These are phyloP conservation scores for Drechslerella coelobrocha DNA, from an alignment of 2,329 filamentous ascomycete genomes.

Conservation along the genomic window DNA sequence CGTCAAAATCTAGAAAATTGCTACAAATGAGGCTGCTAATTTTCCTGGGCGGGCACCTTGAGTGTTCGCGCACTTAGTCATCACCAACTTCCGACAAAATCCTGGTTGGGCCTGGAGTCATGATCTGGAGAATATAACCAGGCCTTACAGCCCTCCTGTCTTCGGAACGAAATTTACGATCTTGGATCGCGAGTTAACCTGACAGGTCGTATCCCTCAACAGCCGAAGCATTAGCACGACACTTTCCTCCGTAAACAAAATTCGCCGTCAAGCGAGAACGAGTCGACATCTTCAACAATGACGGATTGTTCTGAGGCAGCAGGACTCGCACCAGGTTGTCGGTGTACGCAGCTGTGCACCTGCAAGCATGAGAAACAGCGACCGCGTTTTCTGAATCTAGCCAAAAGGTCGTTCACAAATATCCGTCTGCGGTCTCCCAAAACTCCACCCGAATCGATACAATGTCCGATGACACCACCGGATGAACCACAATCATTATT, in stretches of 20 bases:
- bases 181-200: conserved; percentile 43
- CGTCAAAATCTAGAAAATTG: conserved; percentile 13
- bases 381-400: conserved; percentile 44
- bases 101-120: conserved; percentile 19
- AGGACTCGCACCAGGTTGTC: conserved; percentile 23
- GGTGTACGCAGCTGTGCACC: conserved; percentile 37
- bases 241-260: conserved; percentile 6
- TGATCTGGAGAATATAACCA: conserved; percentile 46
- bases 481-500: conserved; percentile 29
- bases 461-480: conserved; percentile 44
- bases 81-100: conserved; percentile 34
- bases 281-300: conserved; percentile 19
- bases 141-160: conserved; percentile 44
- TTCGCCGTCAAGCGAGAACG: neutral
- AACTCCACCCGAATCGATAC: conserved; percentile 32
- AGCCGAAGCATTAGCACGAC: conserved; percentile 30
- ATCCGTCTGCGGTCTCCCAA: conserved; percentile 47
- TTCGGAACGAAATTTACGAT: conserved; percentile 34
- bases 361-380: conserved; percentile 46
- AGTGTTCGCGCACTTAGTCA: conserved; percentile 36
- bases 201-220: conserved; percentile 33
- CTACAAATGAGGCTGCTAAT: conserved; percentile 49
- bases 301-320: conserved; percentile 18
- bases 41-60: conserved; percentile 33
- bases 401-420: conserved; percentile 47